phyloP scores from a whole-genome alignment of 2,329 filamentous ascomycete genomes.

The Pyrenochaeta sp. region DNA sequence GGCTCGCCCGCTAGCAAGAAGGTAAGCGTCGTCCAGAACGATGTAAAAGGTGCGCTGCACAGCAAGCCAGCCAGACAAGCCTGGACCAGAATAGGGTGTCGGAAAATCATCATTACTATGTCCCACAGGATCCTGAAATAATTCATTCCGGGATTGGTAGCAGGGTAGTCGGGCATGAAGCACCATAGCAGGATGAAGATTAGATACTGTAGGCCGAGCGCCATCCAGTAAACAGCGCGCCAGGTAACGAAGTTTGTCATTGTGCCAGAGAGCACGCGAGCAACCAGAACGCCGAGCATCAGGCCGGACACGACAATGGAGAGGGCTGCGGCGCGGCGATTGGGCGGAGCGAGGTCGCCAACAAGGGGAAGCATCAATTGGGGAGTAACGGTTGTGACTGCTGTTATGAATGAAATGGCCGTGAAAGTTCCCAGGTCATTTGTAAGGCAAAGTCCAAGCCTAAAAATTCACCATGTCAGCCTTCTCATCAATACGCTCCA shows the following conservation, averaged over 20 bases:
- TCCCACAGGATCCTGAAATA: conserved; percentile 72
- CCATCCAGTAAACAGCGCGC: conserved; percentile 82
- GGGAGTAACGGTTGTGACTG: conserved; percentile 82
- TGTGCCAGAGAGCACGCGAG: conserved; percentile 77
- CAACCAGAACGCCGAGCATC: conserved; percentile 77
- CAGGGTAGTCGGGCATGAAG: conserved; percentile 83
- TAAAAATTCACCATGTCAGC: background rate
- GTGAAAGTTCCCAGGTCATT: conserved; percentile 70
- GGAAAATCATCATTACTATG: conserved; percentile 70
- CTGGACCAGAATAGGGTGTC: conserved; percentile 74
- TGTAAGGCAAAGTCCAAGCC: conserved; percentile 75
- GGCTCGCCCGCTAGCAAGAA: conserved; percentile 77
- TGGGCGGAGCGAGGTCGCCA: conserved; percentile 76
- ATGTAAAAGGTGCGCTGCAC: conserved; percentile 68
- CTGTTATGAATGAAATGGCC: conserved; percentile 75
- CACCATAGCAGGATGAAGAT: conserved; percentile 72
- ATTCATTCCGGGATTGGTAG: conserved; percentile 72
- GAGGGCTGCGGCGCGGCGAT: conserved; percentile 73
- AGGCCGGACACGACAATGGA: conserved; percentile 79
- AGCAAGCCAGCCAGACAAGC: conserved; percentile 73
- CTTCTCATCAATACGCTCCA: no score
- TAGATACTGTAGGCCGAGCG: conserved; percentile 73
- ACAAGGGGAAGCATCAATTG: conserved; percentile 79
- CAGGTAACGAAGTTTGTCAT: conserved; percentile 77
- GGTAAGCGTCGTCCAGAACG: conserved; percentile 78